Evolutionary conservation across 2,329 filamentous ascomycete genomes (phyloP), one percentile per base, ranked within the genome.

Genomic region (Penicillium psychrosexuale): DNA sequence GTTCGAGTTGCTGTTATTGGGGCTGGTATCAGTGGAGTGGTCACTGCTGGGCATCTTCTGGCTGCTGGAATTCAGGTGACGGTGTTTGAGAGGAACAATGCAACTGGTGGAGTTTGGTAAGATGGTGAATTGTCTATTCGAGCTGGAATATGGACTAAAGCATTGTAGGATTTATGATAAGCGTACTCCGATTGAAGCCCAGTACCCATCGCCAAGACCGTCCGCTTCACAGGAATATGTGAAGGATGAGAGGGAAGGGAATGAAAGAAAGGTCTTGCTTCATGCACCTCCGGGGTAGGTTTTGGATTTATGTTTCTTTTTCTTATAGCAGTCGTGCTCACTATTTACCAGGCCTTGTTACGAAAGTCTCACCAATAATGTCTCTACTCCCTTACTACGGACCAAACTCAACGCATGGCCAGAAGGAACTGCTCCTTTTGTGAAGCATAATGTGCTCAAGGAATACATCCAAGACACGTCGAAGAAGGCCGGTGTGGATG

Each of bases 381-480:
- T 83, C 15, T 73, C 76, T 6, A 82, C 80, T 2, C 72, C 74
- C 5, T 66, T 82, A 54, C 77, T 83, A 64, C 70, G 77, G 40
- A 77, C 78, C 2, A 79, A 73, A 19, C 68, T 81, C 43, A 77
- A 78, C 49, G 58, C 66, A 6, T 90, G 86, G 81, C 83, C 84
- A 0, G 69, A 78, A 6, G 82, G 80, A 0, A 88, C 84, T 0
- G 78, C 79, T 2, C 81, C 84, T 15, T 83, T 82, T 56, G 81
- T 86, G 5, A 79, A 73, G 2, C 86, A 88, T 55, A 64, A 71
- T 15, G 75, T 80, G 0, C 71, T 89, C 8, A 79, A 80, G 33
- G 72, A 79, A 2, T 89, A 89, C 61, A 80, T 89, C 5, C 81
- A 85, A 56, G 76, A 80, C n/a, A 80, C 85, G 0, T 80, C 85